Conservation (phyloP, 2,329 filamentous ascomycete genomes). For the Colletotrichum sp. region DNA sequence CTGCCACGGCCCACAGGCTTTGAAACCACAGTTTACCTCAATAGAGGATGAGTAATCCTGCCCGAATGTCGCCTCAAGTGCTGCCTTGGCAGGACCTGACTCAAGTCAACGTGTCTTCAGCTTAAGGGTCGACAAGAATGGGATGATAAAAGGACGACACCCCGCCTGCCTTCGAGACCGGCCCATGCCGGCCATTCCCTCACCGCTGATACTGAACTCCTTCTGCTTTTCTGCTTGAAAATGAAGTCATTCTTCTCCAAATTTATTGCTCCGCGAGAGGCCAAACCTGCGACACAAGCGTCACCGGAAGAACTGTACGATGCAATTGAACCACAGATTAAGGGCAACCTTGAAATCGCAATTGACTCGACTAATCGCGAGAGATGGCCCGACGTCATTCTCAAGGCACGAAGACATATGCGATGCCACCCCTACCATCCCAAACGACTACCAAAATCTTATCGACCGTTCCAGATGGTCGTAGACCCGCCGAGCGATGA, state of each 20-base stretch:
- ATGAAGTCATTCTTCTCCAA: not conserved
- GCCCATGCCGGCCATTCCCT: not conserved
- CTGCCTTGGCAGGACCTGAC: not conserved
- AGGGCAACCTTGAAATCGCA: not conserved
- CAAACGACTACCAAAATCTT: not conserved
- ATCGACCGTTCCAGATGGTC: not conserved
- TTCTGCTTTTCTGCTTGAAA: too few relatives aligned
- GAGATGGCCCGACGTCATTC: not conserved
- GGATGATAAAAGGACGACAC: not conserved
- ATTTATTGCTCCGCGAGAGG: rapidly evolving
- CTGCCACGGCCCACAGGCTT: not conserved
- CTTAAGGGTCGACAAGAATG: not conserved
- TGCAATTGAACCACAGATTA: not conserved
- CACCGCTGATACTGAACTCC: too few relatives aligned
- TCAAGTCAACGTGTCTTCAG: not conserved
- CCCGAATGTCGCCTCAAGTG: not conserved
- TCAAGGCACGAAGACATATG: not conserved
- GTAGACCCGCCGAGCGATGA: not conserved
- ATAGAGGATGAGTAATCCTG: not conserved
- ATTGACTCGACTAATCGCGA: not conserved
- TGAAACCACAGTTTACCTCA: not conserved
- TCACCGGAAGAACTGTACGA: rapidly evolving
- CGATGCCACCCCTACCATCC: not conserved
- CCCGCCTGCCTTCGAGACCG: not conserved
- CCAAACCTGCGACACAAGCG: rapidly evolving